Conservation (phyloP, 2,329 filamentous ascomycete genomes). For the Aureobasidium sp. region DNA sequence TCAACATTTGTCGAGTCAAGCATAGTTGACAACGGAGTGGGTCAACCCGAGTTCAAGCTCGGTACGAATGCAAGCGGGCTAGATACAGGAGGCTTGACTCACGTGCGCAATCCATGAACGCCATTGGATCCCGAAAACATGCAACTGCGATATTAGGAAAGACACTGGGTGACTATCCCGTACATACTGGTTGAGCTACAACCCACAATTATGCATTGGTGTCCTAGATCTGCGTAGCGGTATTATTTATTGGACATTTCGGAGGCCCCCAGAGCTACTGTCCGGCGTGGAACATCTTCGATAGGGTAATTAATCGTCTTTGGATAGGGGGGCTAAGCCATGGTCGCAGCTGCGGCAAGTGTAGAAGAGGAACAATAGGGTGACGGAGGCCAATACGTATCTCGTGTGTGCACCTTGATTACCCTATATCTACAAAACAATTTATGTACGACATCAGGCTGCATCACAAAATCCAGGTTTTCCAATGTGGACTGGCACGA, state of each 20-base stretch:
- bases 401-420: background rate
- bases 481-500: background rate
- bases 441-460: background rate
- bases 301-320: too few species aligned
- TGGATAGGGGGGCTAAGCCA: background rate
- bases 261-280: background rate
- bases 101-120: background rate
- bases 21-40: background rate
- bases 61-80: too few species aligned
- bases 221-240: background rate
- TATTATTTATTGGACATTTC: background rate
- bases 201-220: background rate
- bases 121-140: background rate
- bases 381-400: background rate
- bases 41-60: too few species aligned
- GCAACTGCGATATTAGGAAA: background rate
- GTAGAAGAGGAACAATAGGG: background rate
- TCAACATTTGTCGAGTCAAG: background rate
- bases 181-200: background rate
- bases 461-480: slow-evolving; percentile 1
- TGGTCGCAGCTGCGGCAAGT: background rate
- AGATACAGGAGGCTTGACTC: background rate
- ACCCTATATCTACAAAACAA: background rate
- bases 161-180: background rate
- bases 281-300: too few species aligned